phyloP scores from a whole-genome alignment of 2,329 filamentous ascomycete species.

The Gnomoniopsis smithogilvyi region DNA sequence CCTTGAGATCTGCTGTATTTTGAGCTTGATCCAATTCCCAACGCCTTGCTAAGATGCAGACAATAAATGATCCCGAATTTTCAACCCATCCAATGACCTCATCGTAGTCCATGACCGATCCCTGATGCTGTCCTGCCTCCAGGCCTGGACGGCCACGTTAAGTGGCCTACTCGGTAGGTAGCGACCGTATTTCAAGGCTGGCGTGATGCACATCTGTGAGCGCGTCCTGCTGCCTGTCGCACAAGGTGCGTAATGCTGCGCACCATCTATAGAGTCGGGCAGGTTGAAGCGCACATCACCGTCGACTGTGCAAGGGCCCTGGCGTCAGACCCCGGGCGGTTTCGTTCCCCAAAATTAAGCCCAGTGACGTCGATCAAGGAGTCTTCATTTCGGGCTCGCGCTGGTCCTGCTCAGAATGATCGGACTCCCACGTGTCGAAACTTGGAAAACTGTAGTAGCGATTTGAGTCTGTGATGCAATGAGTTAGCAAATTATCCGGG shows the following conservation, averaged over 20 bases:
- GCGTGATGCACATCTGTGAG: background rate
- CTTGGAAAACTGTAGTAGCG: constrained; percentile 73
- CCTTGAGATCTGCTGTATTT: constrained; percentile 4
- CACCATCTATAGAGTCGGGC: background rate
- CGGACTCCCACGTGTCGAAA: constrained; percentile 64
- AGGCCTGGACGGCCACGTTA: background rate
- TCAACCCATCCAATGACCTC: constrained; percentile 15
- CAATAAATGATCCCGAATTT: background rate
- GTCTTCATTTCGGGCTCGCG: constrained; percentile 33
- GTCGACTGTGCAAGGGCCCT: background rate
- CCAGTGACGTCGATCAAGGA: constrained; percentile 21
- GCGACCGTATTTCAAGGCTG: background rate
- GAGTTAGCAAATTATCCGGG: constrained; percentile 7
- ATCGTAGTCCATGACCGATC: background rate
- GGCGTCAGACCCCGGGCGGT: background rate
- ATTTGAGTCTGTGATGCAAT: constrained; percentile 33
- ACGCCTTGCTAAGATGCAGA: constrained; percentile 15
- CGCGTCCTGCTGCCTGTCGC: background rate
- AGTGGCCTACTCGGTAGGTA: background rate
- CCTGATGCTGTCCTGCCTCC: background rate
- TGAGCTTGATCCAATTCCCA: constrained; percentile 7
- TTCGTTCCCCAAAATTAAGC: background rate
- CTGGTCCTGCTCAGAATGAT: constrained; percentile 36
- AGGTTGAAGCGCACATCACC: background rate
- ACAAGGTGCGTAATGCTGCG: background rate